Evolutionary conservation across 139 green algal species (phyloP).

Genomic region (Asterochloris sp.): DNA sequence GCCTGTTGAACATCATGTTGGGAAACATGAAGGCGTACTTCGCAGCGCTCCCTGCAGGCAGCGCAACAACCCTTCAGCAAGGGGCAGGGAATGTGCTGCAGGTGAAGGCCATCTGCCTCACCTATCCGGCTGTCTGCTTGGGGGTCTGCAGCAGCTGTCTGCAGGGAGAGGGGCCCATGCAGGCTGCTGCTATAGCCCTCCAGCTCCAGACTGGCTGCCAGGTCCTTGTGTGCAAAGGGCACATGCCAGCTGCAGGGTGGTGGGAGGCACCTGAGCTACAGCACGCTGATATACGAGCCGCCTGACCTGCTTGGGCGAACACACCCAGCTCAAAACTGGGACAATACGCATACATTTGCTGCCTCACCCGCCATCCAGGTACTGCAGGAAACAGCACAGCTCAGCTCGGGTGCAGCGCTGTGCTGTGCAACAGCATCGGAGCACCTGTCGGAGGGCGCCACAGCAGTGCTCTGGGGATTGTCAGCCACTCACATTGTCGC

Average conservation of each 20-base stretch:
- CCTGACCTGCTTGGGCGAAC: too few species aligned
- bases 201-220: slow-evolving; percentile 41
- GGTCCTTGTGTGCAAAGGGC: slow-evolving; percentile 40
- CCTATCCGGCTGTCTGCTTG: background rate
- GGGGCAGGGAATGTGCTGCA: background rate
- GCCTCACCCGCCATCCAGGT: too few species aligned
- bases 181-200: slow-evolving; percentile 29
- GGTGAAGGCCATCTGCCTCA: background rate
- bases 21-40: slow-evolving; percentile 59
- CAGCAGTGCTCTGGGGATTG: background rate
- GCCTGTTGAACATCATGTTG: slow-evolving; percentile 59
- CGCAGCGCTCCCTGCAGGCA: slow-evolving; percentile 14
- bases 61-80: background rate
- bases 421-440: too few species aligned
- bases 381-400: background rate
- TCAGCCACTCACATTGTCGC: slow-evolving; percentile 37
- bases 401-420: background rate
- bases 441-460: too few species aligned
- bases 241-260: slow-evolving; percentile 41
- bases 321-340: too few species aligned
- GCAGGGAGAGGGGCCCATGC: slow-evolving; percentile 31
- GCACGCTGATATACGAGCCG: too few species aligned
- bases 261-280: too few species aligned
- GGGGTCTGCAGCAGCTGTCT: slow-evolving; percentile 5
- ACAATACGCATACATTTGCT: too few species aligned